Percentiles rank a stretch among this genome's conserved stretches.
These are phyloP conservation scores for Mycosphaerella sp. DNA, from an alignment of 2,329 filamentous ascomycete species.

Conservation along the genomic window DNA sequence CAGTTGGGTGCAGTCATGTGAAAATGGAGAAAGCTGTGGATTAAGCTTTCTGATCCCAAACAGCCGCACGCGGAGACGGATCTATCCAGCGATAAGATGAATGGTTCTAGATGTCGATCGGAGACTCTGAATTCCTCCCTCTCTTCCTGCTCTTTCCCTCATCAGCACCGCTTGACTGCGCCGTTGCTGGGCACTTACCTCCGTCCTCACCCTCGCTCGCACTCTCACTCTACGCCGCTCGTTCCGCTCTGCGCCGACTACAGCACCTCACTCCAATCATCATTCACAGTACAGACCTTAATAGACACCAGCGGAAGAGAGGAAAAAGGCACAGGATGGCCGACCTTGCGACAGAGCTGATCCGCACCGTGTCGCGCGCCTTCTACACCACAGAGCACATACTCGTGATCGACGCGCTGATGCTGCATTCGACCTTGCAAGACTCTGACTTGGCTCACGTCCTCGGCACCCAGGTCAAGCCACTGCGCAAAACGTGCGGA, in stretches of 20 bases:
- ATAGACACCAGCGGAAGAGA: not conserved
- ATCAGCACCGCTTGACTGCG: conserved; percentile 32
- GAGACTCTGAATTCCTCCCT: not conserved
- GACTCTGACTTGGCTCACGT: conserved; percentile 64
- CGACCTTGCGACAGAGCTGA: conserved; percentile 67
- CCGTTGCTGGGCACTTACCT: conserved; percentile 4
- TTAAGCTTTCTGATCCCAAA: not conserved
- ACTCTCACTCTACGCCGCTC: no score
- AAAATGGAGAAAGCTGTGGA: not conserved
- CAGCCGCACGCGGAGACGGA: not conserved
- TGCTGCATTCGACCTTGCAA: conserved; percentile 67
- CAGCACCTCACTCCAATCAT: not conserved
- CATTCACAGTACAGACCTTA: not conserved
- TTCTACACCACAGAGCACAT: conserved; percentile 84
- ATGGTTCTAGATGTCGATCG: not conserved
- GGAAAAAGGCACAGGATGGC: conserved; percentile 32
- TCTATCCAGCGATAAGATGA: not conserved
- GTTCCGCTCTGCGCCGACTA: no score
- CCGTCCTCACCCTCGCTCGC: not conserved
- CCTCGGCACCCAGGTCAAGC: conserved; percentile 52
- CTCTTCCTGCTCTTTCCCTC: conserved; percentile 6
- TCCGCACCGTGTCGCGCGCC: conserved; percentile 77
- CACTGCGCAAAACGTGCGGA: conserved; percentile 82
- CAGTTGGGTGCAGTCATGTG: not conserved
- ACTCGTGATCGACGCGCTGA: conserved; percentile 72